These are phyloP conservation scores for Rhizophora apiculata DNA, from an alignment of 345 rosid genomes.

Conservation along the genomic window DNA sequence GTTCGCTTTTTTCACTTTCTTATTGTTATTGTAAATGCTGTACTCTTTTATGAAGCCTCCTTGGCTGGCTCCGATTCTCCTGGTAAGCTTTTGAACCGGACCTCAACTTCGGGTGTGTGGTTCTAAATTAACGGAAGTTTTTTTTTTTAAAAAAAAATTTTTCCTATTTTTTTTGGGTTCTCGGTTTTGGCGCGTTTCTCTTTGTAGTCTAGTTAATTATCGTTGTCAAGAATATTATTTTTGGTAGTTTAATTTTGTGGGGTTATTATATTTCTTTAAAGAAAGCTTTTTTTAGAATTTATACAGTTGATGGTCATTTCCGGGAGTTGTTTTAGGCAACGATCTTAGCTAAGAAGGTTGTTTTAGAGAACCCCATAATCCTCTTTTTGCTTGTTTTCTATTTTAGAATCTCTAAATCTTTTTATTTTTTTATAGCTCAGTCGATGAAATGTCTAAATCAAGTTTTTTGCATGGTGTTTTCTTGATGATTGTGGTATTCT, in stretches of 20 bases:
- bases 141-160: background rate
- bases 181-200: background rate
- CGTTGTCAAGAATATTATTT: constrained; percentile 20
- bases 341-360: constrained; percentile 49
- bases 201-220: constrained; percentile 12
- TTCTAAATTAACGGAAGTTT: background rate
- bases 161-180: constrained; percentile 10
- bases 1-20: constrained; percentile 6
- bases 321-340: constrained; percentile 24
- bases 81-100: constrained; percentile 31
- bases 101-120: constrained; percentile 8
- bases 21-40: constrained; percentile 9
- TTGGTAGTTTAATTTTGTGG: background rate
- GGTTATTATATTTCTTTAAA: background rate
- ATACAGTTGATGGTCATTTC: constrained; percentile 22
- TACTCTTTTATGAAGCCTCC: constrained; percentile 61
- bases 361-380: constrained; percentile 17
- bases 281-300: constrained; percentile 6
- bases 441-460: constrained; percentile 28
- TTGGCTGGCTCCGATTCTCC: constrained; percentile 32
- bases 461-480: background rate
- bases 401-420: constrained; percentile 9
- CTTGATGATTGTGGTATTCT: background rate
- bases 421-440: constrained; percentile 9
- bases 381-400: background rate